Base-by-base conservation (phyloP, 2,329 filamentous ascomycete genomes). In the Aspergillus sclerotialis region DNA sequence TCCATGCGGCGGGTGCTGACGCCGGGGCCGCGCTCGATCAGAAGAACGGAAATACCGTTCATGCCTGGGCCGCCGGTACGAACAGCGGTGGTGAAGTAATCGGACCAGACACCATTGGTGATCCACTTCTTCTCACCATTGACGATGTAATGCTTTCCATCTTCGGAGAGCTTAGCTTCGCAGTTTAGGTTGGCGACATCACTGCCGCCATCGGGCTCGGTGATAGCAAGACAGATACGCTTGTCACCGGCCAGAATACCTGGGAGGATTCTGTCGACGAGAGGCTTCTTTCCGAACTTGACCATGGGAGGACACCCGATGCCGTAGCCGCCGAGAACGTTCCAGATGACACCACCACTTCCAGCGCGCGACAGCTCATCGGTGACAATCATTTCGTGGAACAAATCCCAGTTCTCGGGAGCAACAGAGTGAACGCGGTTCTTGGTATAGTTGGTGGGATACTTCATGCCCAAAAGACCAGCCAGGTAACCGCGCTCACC, bases 111-210 rank as follows among this genome's bases (percentile, higher is more conserved):
- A 55, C 92, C 92, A 67, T 98, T 98, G 54, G 90, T 96, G 64
- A 96, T 96, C 90, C 92, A 96, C 70, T 98, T 98, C 83, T 98
- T 96, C 78, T 95, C 90, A 36, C 92, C 92, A 57, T 96, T 98
- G 66, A 98, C 92, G 49, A 96, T 96, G 67, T 93, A 98, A 69
- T 96, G 87, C 73, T 96, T 96, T 56, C 92, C 92, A 53, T 98
- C 92, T 50, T 92, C 84, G 44, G 77, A 85, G 38, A 96, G 75
- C 73, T 94, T 94, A 16, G 92, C 92, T 72, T 96, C 89, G 63
- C 90, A 96, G 10, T 82, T 92, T 48, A 98, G 62, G 66, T 94
- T 96, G 39, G 92, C 92, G 7, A 98, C 92, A 59, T 98, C 92
- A 46, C 80, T 87, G 28, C 92, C 92, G 9, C 89, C 92, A 66